Evolutionary conservation across 1,284 basidiomycete species (phyloP).

Genomic region (Ceratobasidium sp.): DNA sequence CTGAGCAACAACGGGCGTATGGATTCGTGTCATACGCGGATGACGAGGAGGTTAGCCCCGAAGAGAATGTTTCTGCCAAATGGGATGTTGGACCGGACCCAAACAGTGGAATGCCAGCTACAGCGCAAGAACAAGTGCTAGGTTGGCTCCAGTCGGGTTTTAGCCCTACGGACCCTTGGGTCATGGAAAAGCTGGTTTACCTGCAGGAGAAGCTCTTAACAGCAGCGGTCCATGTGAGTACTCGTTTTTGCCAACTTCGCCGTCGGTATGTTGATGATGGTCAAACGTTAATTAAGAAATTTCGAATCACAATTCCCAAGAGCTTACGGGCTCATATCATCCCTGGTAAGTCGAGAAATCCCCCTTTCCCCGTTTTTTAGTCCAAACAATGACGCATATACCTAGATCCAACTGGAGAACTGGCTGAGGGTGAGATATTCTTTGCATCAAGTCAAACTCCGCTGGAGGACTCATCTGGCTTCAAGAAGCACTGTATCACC

Average conservation of each 20-base stretch:
- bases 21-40: slow-evolving; percentile 20
- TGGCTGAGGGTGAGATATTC: slow-evolving; percentile 45
- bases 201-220: slow-evolving; percentile 21
- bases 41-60: slow-evolving; percentile 4
- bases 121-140: slow-evolving; percentile 28
- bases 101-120: slow-evolving; percentile 30
- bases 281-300: slow-evolving; percentile 21
- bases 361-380: background rate
- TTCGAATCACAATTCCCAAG: slow-evolving; percentile 42
- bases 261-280: background rate
- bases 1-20: slow-evolving; percentile 19
- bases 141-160: slow-evolving; percentile 39
- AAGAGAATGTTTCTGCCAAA: slow-evolving; percentile 18
- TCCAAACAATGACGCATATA: background rate
- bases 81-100: slow-evolving; percentile 35
- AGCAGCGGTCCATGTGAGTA: slow-evolving; percentile 5
- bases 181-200: slow-evolving; percentile 37
- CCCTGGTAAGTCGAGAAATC: slow-evolving; percentile 31
- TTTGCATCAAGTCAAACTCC: slow-evolving; percentile 44
- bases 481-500: slow-evolving; percentile 16
- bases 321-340: slow-evolving; percentile 45
- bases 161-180: slow-evolving; percentile 28
- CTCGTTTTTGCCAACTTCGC: too few species aligned
- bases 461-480: background rate
- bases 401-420: slow-evolving; percentile 43